Percentiles rank a stretch among this genome's conserved stretches.
Conservation (phyloP, 176 grass and related monocot genomes). For the Oryza meyeriana region DNA sequence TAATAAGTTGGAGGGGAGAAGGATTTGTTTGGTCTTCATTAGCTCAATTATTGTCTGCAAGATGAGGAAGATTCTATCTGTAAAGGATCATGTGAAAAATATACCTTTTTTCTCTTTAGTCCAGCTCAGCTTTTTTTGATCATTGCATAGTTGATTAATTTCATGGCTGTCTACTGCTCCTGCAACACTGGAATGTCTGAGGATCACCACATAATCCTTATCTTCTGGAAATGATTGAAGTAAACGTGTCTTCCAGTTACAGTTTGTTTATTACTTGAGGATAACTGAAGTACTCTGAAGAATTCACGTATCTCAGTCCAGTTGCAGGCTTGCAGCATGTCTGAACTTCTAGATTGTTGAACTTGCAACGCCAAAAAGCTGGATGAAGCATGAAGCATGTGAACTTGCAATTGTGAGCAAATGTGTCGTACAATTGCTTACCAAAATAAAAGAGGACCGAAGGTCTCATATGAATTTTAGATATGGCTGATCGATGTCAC, state of each 20-base stretch:
- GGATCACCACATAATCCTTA: conserved; percentile 1
- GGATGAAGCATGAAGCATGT: neutral
- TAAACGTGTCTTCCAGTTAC: neutral
- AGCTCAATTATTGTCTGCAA: conserved; percentile 7
- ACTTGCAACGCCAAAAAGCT: neutral
- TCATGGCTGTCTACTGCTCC: neutral
- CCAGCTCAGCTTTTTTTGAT: neutral
- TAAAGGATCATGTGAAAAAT: neutral
- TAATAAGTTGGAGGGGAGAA: neutral
- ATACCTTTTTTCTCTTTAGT: neutral
- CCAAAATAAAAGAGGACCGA: neutral
- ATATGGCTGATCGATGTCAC: neutral
- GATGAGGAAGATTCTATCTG: neutral
- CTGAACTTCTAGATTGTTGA: neutral
- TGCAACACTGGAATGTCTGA: neutral
- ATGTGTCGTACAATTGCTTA: neutral
- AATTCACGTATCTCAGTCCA: neutral
- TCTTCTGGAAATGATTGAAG: conserved; percentile 17
- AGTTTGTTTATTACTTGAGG: neutral
- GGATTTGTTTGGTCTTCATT: neutral
- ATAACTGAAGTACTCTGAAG: neutral
- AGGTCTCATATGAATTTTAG: neutral
- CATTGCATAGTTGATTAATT: neutral
- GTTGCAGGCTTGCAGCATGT: neutral
- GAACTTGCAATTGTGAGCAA: neutral